Evolutionary conservation across 371 early-diverging fungal genomes (phyloP).

Genomic region (Cokeromyces recurvatus): DNA sequence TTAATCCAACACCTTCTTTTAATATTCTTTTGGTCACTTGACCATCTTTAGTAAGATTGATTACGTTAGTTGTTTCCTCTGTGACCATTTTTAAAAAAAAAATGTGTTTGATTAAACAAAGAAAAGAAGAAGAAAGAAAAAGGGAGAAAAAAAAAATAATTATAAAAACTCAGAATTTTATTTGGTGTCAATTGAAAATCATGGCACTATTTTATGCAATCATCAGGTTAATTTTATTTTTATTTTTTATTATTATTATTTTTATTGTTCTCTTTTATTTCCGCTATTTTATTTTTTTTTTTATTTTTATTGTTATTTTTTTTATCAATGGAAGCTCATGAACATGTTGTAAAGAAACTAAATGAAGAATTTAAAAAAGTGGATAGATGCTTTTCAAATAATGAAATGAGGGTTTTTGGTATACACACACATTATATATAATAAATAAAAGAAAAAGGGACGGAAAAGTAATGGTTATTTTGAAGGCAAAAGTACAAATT

Average conservation of each 20-base stretch:
- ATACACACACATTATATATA: not conserved
- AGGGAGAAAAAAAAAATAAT: too few relatives aligned
- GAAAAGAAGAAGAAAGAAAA: not conserved
- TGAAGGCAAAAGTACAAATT: too few relatives aligned
- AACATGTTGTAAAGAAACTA: conserved; percentile 5
- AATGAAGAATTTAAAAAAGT: conserved; percentile 15
- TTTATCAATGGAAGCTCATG: conserved; percentile 23
- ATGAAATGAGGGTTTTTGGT: conserved; percentile 18
- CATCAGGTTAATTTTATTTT: not conserved
- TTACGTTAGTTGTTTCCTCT: not conserved
- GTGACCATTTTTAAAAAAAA: not conserved
- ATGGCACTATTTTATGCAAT: too few relatives aligned
- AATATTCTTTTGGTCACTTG: conserved; percentile 36
- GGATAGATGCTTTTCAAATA: conserved; percentile 7
- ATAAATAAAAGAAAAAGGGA: conserved; percentile 1
- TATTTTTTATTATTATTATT: not conserved
- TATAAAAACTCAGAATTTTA: too few relatives aligned
- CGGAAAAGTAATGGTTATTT: too few relatives aligned
- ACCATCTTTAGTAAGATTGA: conserved; percentile 29
- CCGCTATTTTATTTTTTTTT: too few relatives aligned
- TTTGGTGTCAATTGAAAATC: not conserved
- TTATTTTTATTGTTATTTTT: too few relatives aligned
- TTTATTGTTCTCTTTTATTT: too few relatives aligned
- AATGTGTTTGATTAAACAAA: not conserved
- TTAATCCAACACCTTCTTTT: conserved; percentile 17